Percentiles rank a stretch among this genome's conserved stretches.
These are phyloP conservation scores for Pestalotiopsis sp. DNA, from an alignment of 2,329 filamentous ascomycete genomes.

Conservation along the genomic window DNA sequence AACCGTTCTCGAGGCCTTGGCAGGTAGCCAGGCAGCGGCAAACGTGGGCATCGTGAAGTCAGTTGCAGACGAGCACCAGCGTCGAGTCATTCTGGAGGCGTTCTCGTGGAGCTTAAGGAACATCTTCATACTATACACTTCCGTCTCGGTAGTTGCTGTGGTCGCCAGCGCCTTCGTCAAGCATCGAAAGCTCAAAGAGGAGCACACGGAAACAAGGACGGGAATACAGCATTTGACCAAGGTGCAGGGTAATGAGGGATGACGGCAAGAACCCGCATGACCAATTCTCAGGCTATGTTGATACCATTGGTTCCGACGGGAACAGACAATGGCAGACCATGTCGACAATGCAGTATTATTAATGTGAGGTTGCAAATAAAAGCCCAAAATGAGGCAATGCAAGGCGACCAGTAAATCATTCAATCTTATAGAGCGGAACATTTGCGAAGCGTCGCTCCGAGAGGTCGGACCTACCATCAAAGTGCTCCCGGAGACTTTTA, in stretches of 20 bases:
- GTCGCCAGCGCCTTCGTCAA: conserved; percentile 46
- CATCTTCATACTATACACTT: conserved; percentile 51
- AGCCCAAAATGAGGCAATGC: neutral
- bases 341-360: neutral
- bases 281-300: too few relatives aligned
- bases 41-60: conserved; percentile 45
- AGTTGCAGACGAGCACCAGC: conserved; percentile 39
- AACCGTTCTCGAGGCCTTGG: conserved; percentile 34
- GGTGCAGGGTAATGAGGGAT: neutral
- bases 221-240: conserved; percentile 31
- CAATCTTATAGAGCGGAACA: neutral
- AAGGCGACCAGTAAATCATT: neutral
- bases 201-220: conserved; percentile 55
- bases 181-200: conserved; percentile 45
- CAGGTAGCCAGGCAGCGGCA: conserved; percentile 46
- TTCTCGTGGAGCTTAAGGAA: conserved; percentile 52
- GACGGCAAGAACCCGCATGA: neutral
- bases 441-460: neutral
- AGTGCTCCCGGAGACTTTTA: too few relatives aligned
- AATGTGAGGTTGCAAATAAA: neutral
- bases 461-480: too few relatives aligned
- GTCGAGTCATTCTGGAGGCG: conserved; percentile 43
- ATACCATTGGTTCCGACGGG: too few relatives aligned
- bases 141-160: conserved; percentile 41
- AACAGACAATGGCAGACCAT: neutral